These are phyloP conservation scores for Groenewaldozyma sp. DNA, from an alignment of 1,139 yeast genomes.

Conservation along the genomic window DNA sequence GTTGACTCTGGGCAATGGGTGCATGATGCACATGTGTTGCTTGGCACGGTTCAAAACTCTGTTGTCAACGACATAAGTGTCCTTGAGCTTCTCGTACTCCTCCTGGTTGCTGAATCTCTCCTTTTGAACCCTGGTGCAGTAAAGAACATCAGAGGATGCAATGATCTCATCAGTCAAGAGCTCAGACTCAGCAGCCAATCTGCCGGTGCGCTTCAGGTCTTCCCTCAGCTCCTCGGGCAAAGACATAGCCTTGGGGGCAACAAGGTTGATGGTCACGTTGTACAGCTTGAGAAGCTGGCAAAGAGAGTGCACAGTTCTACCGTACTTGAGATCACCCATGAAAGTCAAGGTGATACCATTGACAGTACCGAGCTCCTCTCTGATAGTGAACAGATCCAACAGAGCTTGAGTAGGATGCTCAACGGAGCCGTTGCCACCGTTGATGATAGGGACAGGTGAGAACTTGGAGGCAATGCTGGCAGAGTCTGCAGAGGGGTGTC, in stretches of 20 bases:
- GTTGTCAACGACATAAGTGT: constrained; percentile 87
- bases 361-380: constrained; percentile 98
- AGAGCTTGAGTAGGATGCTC: constrained; percentile 99
- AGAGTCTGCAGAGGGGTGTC: constrained; percentile 91
- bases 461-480: constrained; percentile 93
- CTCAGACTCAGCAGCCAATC: constrained; percentile 65
- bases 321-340: constrained; percentile 97
- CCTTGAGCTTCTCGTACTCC: constrained; percentile 83
- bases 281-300: constrained; percentile 85
- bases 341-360: constrained; percentile 96
- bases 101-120: constrained; percentile 76
- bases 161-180: constrained; percentile 74
- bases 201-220: constrained; percentile 54
- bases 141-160: constrained; percentile 84
- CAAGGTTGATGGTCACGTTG: constrained; percentile 87
- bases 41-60: constrained; percentile 84
- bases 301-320: constrained; percentile 97
- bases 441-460: constrained; percentile 94
- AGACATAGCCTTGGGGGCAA: constrained; percentile 79
- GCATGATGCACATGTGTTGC: constrained; percentile 98
- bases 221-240: constrained; percentile 67
- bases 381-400: constrained; percentile 91
- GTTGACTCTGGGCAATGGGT: constrained; percentile 94
- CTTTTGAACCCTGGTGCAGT: constrained; percentile 97
- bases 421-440: constrained; percentile 95